Evolutionary conservation across 2,329 filamentous ascomycete species (phyloP).

Genomic region (Orbilia brochopaga): DNA sequence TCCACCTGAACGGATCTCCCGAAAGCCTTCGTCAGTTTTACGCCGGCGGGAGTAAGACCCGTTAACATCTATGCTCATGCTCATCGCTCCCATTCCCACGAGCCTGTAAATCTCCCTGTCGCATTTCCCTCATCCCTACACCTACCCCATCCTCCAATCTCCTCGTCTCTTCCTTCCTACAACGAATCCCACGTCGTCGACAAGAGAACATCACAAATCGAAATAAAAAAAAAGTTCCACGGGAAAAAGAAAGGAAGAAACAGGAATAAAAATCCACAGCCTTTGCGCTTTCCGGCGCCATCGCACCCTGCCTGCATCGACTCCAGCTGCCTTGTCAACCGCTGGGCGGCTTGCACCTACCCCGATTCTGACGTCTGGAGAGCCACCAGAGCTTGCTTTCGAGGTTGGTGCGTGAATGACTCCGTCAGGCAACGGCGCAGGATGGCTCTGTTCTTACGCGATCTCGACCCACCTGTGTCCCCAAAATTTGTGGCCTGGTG

Average conservation of each 20-base stretch:
- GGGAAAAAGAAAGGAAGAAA: background rate
- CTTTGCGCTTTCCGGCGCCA: conserved; percentile 7
- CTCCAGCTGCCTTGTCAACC: conserved; percentile 31
- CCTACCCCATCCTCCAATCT: background rate
- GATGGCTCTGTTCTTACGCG: conserved; percentile 31
- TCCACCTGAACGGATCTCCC: background rate
- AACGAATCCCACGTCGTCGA: background rate
- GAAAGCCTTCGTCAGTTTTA: background rate
- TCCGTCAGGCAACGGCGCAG: conserved; percentile 37
- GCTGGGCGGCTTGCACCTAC: conserved; percentile 27
- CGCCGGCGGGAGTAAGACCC: background rate
- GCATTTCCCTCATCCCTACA: background rate
- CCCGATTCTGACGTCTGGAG: conserved; percentile 28
- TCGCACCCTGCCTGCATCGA: conserved; percentile 1
- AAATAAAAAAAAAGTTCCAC: no score
- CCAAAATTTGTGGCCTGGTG: conserved; percentile 24
- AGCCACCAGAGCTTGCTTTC: conserved; percentile 26
- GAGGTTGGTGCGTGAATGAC: conserved; percentile 41
- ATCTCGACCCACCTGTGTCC: conserved; percentile 20
- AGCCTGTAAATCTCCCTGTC: background rate
- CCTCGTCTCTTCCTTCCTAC: background rate
- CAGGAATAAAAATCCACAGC: background rate
- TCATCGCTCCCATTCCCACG: background rate
- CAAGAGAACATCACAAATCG: background rate
- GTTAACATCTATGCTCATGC: background rate